These are phyloP conservation scores for Leccinellum luteum DNA, from an alignment of 768 basidiomycete genomes.

Conservation along the genomic window DNA sequence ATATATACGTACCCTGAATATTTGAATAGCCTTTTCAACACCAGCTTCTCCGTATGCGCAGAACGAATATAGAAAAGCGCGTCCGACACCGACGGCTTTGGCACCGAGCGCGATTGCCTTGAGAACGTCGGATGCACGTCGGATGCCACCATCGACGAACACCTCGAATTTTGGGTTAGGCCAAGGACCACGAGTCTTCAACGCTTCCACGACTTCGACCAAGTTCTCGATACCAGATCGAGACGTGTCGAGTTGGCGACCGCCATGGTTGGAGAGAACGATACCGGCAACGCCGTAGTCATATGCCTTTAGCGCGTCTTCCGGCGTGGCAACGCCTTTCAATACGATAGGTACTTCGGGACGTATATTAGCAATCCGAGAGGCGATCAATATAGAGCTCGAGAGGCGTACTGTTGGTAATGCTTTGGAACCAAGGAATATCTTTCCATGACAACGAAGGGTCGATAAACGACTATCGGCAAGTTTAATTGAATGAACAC, in stretches of 20 bases:
- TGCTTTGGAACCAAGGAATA: conserved; percentile 65
- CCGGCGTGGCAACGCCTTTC: conserved; percentile 85
- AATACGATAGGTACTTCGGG: conserved; percentile 78
- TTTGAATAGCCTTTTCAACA: conserved; percentile 78
- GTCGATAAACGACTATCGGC: conserved; percentile 83
- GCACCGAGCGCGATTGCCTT: conserved; percentile 84
- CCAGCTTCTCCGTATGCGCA: conserved; percentile 84
- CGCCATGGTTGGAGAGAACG: conserved; percentile 85
- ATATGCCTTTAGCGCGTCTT: conserved; percentile 85
- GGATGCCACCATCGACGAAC: conserved; percentile 90
- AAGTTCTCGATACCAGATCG: conserved; percentile 75
- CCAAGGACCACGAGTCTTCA: conserved; percentile 67
- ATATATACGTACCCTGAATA: conserved; percentile 52
- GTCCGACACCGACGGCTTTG: conserved; percentile 75
- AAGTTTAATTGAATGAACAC: conserved; percentile 13
- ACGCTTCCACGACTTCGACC: conserved; percentile 32
- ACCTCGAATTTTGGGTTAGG: conserved; percentile 79
- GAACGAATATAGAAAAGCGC: conserved; percentile 83
- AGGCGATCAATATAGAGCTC: conserved; percentile 57
- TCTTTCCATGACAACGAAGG: conserved; percentile 79
- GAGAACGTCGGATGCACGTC: conserved; percentile 81
- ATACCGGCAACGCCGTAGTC: conserved; percentile 72
- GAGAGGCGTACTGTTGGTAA: conserved; percentile 55
- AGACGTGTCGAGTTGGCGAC: conserved; percentile 74
- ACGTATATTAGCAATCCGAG: conserved; percentile 27